Evolutionary conservation across 176 grass and related monocot genomes (phyloP).

Genomic region (Avena eriantha): DNA sequence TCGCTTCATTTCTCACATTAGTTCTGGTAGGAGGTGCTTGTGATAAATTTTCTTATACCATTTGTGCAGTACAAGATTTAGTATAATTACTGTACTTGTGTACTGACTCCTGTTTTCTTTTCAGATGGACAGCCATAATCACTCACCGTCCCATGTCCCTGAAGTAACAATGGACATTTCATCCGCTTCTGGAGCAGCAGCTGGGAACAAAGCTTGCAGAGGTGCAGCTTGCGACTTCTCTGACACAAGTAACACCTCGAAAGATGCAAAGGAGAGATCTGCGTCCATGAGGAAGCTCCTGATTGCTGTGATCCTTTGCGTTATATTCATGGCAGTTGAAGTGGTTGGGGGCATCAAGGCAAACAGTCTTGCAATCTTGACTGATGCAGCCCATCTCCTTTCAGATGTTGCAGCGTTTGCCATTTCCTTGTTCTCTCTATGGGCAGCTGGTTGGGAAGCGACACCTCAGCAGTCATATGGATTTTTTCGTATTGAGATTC

Average conservation of each 20-base stretch:
- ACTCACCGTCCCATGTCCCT: constrained; percentile 46
- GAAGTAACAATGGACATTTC: constrained; percentile 78
- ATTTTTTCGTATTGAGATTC: constrained; percentile 90
- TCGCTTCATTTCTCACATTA: constrained; percentile 22
- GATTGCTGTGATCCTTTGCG: constrained; percentile 75
- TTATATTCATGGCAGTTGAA: constrained; percentile 94
- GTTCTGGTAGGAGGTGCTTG: background rate
- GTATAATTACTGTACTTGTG: background rate
- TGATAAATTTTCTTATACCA: background rate
- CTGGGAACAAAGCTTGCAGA: constrained; percentile 68
- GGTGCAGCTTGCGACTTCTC: constrained; percentile 81
- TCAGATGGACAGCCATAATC: constrained; percentile 72
- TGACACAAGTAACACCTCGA: constrained; percentile 51
- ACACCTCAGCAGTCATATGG: constrained; percentile 90
- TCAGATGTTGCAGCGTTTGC: constrained; percentile 95
- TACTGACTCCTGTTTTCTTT: constrained; percentile 45
- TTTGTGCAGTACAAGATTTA: constrained; percentile 13
- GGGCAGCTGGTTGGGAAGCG: constrained; percentile 97
- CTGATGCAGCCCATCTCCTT: constrained; percentile 97
- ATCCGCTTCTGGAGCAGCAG: constrained; percentile 50
- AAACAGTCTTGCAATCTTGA: constrained; percentile 96
- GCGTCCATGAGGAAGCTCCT: constrained; percentile 90
- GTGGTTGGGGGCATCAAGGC: constrained; percentile 94
- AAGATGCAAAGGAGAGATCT: constrained; percentile 74
- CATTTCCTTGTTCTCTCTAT: constrained; percentile 94